Evolutionary conservation across 345 rosid genomes (phyloP).

Genomic region (Gossypium anomalum): DNA sequence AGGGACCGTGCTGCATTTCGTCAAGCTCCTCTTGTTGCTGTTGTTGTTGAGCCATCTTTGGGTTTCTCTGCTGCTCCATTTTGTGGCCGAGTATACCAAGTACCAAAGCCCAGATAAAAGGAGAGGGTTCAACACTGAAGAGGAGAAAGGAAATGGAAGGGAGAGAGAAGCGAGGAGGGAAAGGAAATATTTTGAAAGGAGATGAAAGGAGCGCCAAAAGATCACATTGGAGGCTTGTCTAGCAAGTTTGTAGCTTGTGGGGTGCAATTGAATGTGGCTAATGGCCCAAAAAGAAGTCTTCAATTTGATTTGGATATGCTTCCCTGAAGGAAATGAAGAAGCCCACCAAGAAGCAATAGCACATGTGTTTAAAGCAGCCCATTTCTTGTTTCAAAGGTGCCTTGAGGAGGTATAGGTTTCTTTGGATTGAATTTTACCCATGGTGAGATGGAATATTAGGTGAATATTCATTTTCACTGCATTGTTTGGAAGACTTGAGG

Average conservation of each 20-base stretch:
- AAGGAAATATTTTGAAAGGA: conserved; percentile 23
- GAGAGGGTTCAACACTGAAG: background rate
- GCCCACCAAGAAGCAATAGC: background rate
- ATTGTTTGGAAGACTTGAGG: too few species aligned
- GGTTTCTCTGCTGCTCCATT: conserved; percentile 40
- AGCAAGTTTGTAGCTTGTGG: background rate
- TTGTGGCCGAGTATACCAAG: background rate
- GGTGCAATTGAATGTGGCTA: background rate
- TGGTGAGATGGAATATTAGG: too few species aligned
- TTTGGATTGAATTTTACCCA: too few species aligned
- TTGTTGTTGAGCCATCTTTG: conserved; percentile 22
- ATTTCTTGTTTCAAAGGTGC: too few species aligned
- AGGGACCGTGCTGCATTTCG: conserved; percentile 40
- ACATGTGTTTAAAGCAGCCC: background rate
- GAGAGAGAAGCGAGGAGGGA: conserved; percentile 26
- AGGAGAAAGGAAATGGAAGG: background rate
- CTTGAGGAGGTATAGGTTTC: too few species aligned
- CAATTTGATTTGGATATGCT: too few species aligned
- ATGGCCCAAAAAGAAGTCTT: too few species aligned
- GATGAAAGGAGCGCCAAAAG: conserved; percentile 1
- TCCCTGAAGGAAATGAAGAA: background rate
- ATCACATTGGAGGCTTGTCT: background rate
- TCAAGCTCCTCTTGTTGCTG: conserved; percentile 26
- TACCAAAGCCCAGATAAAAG: background rate
- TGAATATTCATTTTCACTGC: too few species aligned